Evolutionary conservation across 768 basidiomycete genomes (phyloP).

Genomic region (Plicaturopsis crispa): DNA sequence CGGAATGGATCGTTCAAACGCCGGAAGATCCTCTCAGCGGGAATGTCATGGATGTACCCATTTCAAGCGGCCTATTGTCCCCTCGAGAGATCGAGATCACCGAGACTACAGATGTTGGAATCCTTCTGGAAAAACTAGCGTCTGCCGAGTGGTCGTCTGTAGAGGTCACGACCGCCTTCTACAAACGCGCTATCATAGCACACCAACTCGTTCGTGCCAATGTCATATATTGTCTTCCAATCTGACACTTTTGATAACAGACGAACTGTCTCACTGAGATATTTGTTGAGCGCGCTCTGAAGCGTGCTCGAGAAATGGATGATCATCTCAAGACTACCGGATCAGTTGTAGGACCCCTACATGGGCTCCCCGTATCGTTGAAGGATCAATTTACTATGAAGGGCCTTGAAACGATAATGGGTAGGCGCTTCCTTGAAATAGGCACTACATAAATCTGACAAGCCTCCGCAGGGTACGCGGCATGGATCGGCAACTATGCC

Average conservation of each 20-base stretch:
- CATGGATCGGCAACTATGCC: constrained; percentile 42
- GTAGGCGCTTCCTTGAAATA: constrained; percentile 15
- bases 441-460: neutral
- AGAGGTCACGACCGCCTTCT: constrained; percentile 65
- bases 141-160: constrained; percentile 52
- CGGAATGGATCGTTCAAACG: neutral
- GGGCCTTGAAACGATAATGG: constrained; percentile 55
- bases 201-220: constrained; percentile 57
- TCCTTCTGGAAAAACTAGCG: constrained; percentile 47
- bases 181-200: constrained; percentile 71
- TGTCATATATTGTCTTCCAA: neutral
- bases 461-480: constrained; percentile 36
- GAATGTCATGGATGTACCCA: constrained; percentile 49
- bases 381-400: constrained; percentile 51
- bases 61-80: constrained; percentile 49
- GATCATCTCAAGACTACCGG: constrained; percentile 36
- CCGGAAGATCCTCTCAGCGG: neutral
- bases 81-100: constrained; percentile 55
- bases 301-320: constrained; percentile 43
- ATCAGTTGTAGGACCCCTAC: constrained; percentile 39
- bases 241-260: constrained; percentile 8
- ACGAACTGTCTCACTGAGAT: constrained; percentile 54
- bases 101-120: constrained; percentile 17
- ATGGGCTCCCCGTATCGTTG: constrained; percentile 39
- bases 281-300: constrained; percentile 43